Conservation (phyloP, 805 yeast genomes). For the Kodamaea kaohsiungensis region DNA sequence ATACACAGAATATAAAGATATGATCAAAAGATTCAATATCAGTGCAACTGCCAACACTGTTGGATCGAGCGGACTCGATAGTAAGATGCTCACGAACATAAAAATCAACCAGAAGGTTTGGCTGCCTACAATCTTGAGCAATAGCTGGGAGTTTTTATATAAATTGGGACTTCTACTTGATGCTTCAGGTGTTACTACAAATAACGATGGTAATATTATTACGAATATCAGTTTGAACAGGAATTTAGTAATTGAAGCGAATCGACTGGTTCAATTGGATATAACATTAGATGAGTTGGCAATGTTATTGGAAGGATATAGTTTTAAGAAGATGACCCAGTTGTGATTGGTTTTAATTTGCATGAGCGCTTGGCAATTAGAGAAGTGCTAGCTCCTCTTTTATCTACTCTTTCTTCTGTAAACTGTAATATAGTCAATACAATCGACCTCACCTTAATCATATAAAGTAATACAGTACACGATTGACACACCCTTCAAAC, state of each 20-base stretch:
- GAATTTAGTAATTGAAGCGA: slow-evolving; percentile 40
- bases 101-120: slow-evolving; percentile 51
- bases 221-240: slow-evolving; percentile 30
- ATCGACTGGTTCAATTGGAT: slow-evolving; percentile 53
- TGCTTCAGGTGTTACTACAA: slow-evolving; percentile 42
- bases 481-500: too few species aligned
- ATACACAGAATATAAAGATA: slow-evolving; percentile 68
- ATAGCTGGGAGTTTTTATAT: slow-evolving; percentile 74
- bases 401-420: too few species aligned
- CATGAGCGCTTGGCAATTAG: too few species aligned
- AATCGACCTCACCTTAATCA: too few species aligned
- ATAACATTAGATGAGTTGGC: slow-evolving; percentile 53
- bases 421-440: too few species aligned
- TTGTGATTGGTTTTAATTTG: too few species aligned
- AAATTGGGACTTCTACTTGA: slow-evolving; percentile 55
- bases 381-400: too few species aligned
- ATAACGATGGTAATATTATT: slow-evolving; percentile 38
- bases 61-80: slow-evolving; percentile 38
- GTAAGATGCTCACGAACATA: slow-evolving; percentile 31
- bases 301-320: slow-evolving; percentile 23
- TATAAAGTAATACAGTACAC: too few species aligned
- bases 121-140: slow-evolving; percentile 59
- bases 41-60: slow-evolving; percentile 33
- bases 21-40: slow-evolving; percentile 48
- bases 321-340: slow-evolving; percentile 24